Percentiles rank a stretch among this genome's conserved stretches.
These are phyloP conservation scores for Trichocomaceae sp. DNA, from an alignment of 2,329 filamentous ascomycete genomes.

Conservation along the genomic window DNA sequence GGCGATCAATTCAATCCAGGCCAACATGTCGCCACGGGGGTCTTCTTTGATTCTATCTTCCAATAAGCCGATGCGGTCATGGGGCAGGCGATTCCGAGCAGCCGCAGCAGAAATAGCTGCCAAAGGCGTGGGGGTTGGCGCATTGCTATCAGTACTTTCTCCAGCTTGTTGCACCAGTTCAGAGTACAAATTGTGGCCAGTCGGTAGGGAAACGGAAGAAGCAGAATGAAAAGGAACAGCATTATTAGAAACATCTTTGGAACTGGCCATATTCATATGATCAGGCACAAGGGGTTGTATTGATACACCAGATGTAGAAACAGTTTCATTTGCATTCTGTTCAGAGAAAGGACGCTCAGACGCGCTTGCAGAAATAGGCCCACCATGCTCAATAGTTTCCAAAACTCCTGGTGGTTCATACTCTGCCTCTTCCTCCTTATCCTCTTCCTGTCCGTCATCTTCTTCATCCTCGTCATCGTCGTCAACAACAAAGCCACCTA, in stretches of 20 bases:
- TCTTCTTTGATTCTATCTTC: constrained; percentile 91
- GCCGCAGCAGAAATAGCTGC: constrained; percentile 39
- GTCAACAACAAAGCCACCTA: constrained; percentile 58
- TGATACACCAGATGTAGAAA: constrained; percentile 54
- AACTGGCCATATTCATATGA: constrained; percentile 31
- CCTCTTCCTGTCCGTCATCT: constrained; percentile 46
- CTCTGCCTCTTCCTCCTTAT: constrained; percentile 41
- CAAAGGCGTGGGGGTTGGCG: constrained; percentile 22
- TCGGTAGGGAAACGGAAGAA: constrained; percentile 40
- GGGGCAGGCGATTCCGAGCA: constrained; percentile 53
- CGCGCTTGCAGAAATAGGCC: constrained; percentile 34
- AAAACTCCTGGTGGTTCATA: constrained; percentile 51
- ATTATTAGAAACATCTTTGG: constrained; percentile 46
- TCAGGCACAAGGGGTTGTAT: constrained; percentile 52
- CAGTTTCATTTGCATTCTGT: constrained; percentile 49
- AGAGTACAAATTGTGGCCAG: constrained; percentile 33
- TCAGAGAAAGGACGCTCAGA: constrained; percentile 27
- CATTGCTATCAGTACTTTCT: constrained; percentile 31
- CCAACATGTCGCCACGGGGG: constrained; percentile 82
- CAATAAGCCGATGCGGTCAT: constrained; percentile 70
- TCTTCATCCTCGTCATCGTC: constrained; percentile 56
- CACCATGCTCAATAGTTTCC: constrained; percentile 43
- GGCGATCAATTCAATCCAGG: constrained; percentile 80
- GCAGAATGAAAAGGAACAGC: constrained; percentile 36
- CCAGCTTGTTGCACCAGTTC: constrained; percentile 26